Evolutionary conservation across 169 alveolate species (phyloP).

Genomic region (Plasmodium falciparum): DNA sequence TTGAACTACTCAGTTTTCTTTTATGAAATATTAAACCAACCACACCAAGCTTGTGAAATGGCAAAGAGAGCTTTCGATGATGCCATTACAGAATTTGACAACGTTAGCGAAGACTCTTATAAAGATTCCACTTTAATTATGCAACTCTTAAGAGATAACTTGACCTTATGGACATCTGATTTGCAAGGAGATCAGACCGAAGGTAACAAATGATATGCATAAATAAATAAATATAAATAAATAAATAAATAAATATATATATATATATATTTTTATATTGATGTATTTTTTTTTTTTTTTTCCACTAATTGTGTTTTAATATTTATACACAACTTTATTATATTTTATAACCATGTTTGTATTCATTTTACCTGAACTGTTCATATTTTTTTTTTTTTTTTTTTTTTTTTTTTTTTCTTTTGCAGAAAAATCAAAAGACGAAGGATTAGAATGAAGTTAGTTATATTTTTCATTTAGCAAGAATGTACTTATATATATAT

Average conservation of each 20-base stretch:
- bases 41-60: conserved; percentile 99
- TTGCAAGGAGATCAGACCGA: conserved; percentile 83
- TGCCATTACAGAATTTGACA: conserved; percentile 96
- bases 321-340: neutral
- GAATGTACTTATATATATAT: conserved; percentile 29
- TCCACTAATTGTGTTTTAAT: neutral
- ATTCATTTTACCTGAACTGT: neutral
- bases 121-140: conserved; percentile 96
- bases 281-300: no score
- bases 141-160: conserved; percentile 97
- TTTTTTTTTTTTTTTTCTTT: conserved; percentile 16
- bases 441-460: conserved; percentile 42
- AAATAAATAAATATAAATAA: no score
- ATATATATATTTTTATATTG: no score
- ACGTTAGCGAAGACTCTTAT: conserved; percentile 95
- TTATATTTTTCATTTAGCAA: conserved; percentile 17
- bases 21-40: conserved; percentile 98
- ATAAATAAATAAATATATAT: no score
- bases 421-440: conserved; percentile 71
- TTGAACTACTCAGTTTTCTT: conserved; percentile 98
- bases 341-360: neutral
- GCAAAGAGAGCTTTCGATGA: conserved; percentile 97
- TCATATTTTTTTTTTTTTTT: neutral
- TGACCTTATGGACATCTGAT: conserved; percentile 97
- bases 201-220: conserved; percentile 23